Percentiles rank a stretch among this genome's conserved stretches.
phyloP scores from a whole-genome alignment of 163 green algal species.

The Scenedesmus sp. region DNA sequence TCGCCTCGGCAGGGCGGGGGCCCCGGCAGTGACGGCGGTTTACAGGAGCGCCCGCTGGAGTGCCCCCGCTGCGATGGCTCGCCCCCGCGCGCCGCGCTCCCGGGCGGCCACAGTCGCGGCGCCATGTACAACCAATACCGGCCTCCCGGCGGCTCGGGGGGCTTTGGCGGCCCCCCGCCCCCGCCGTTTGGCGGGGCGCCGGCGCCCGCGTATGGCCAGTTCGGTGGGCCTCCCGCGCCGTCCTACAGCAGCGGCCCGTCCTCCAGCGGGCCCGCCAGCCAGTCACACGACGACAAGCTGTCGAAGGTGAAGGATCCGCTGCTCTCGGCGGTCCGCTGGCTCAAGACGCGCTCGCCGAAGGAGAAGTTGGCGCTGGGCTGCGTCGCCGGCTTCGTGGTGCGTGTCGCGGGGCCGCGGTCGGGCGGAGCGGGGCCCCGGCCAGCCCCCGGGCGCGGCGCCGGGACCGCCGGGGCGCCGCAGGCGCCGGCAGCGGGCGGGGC shows the following conservation, averaged over 20 bases:
- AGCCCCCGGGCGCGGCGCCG: not conserved
- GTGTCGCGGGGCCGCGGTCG: not conserved
- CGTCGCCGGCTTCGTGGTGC: slow-evolving; percentile 69
- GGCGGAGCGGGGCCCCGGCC: not conserved
- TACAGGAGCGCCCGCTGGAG: too few relatives aligned
- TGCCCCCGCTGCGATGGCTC: too few relatives aligned
- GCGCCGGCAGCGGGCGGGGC: too few relatives aligned
- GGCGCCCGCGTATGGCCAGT: not conserved
- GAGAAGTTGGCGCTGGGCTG: slow-evolving; percentile 74
- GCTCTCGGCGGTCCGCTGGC: slow-evolving; percentile 67
- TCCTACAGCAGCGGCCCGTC: slow-evolving; percentile 16
- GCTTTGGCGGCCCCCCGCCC: too few relatives aligned
- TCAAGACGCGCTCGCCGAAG: slow-evolving; percentile 72
- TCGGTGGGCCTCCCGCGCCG: slow-evolving; percentile 6
- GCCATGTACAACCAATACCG: slow-evolving; percentile 38
- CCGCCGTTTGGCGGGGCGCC: too few relatives aligned
- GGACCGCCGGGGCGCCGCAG: not conserved
- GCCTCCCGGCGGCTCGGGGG: slow-evolving; percentile 23
- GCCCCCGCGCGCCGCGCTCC: too few relatives aligned
- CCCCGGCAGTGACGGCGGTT: too few relatives aligned
- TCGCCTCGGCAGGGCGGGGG: too few relatives aligned
- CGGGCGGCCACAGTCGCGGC: not conserved
- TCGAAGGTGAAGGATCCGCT: slow-evolving; percentile 63
- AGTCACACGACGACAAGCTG: slow-evolving; percentile 46
- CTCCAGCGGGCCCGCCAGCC: not conserved